Base-by-base conservation (phyloP, 179 eudicot genomes). In the Drosera spatulata region DNA sequence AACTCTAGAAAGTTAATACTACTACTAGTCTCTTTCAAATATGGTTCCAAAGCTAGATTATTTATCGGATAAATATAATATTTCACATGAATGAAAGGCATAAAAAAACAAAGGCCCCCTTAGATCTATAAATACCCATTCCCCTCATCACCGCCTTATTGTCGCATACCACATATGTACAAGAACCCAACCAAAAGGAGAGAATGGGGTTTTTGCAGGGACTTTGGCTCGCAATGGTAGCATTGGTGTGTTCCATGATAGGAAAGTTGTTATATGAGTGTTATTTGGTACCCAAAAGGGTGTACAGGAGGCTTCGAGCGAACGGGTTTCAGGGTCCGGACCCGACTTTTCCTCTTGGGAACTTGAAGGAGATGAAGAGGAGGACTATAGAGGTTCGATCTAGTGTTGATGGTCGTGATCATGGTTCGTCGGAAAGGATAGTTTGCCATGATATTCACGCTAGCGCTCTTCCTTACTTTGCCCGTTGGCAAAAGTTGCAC, bases 291-390 rank as follows among this genome's bases (percentile, higher is more conserved):
- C 97, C 96, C 8, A 40, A 61, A 41, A 41, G 62, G 55, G 66
- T 67, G 6, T 75, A 59, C 13, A 43, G 61, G 51, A 85, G 71
- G 74, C 80, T 91, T 15, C 64, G 66, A 15, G 55, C 55, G 14
- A 74, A 78, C 62, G 97, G 96, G 3, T 75, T 87, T 65, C 53
- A 63, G 11, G 96, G 97, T 41, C 96, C 97, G 14, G 68, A 48
- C 22, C 97, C 97, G 7, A 73, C 59, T 53, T 91, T 91, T 45
- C 97, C 96, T 0, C 41, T 88, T 2, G 97, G 97, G 63, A 91
- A 91, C 61, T 77, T 80, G 43, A 68, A 59, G 40, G 82, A 80
- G 33, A 85, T 88, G 76, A 83, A 69, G 51, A 44, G 60, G 39
- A 65, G 66, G 69, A 53, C 13, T 2, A 63, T 12, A 52, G 41